Conservation (phyloP, 2,329 filamentous ascomycete species). For the Remersonia thermophila region DNA sequence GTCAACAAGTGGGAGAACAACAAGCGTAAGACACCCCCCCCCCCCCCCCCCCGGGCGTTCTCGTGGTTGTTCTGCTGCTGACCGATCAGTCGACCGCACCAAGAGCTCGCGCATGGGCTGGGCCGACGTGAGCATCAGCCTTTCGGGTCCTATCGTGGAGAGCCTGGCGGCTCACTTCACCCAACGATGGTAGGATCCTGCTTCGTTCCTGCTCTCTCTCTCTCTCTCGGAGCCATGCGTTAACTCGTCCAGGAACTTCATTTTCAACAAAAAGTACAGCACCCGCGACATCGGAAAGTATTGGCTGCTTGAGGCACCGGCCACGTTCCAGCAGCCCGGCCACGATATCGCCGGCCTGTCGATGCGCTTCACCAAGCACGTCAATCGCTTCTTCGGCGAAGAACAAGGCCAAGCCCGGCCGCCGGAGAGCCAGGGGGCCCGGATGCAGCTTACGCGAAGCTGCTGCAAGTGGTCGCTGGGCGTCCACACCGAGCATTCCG, state of each 20-base stretch:
- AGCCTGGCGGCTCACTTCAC: slow-evolving; percentile 69
- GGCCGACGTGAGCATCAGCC: slow-evolving; percentile 72
- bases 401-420: slow-evolving; percentile 13
- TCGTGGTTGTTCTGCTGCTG: neutral
- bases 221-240: neutral
- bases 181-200: slow-evolving; percentile 53
- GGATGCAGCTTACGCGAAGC: slow-evolving; percentile 42
- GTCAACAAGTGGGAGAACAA: slow-evolving; percentile 73
- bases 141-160: slow-evolving; percentile 62
- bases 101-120: slow-evolving; percentile 81
- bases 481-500: slow-evolving; percentile 55
- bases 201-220: neutral
- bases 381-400: slow-evolving; percentile 28
- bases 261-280: slow-evolving; percentile 70
- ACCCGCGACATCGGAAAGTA: slow-evolving; percentile 40
- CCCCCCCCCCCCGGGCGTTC: too few species aligned
- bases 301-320: slow-evolving; percentile 13
- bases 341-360: slow-evolving; percentile 10
- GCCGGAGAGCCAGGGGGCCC: slow-evolving; percentile 19
- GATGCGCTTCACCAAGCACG: slow-evolving; percentile 25
- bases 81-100: slow-evolving; percentile 52
- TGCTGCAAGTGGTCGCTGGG: slow-evolving; percentile 40
- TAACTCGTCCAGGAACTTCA: slow-evolving; percentile 53
- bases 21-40: slow-evolving; percentile 55
- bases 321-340: slow-evolving; percentile 1